phyloP scores from a whole-genome alignment of 768 basidiomycete genomes.

The Collybia sordida region DNA sequence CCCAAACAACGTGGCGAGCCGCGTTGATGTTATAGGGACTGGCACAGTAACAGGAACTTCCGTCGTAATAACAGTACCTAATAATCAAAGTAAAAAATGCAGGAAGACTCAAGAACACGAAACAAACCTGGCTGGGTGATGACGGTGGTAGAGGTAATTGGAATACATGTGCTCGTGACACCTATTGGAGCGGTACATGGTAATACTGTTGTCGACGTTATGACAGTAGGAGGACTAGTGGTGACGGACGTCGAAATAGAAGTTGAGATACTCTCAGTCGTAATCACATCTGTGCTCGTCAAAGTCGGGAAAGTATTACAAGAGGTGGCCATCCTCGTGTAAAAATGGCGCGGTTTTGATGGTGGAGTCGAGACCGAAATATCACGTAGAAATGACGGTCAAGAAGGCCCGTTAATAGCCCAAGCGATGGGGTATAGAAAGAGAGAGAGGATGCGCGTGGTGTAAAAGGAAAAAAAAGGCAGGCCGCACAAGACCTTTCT shows the following conservation, averaged over 20 bases:
- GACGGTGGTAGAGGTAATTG: constrained; percentile 11
- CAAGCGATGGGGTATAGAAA: neutral
- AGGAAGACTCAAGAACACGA: constrained; percentile 17
- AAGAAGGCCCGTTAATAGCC: constrained; percentile 9
- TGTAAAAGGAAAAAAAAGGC: constrained; percentile 2
- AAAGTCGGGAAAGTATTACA: constrained; percentile 43
- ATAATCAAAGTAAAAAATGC: neutral
- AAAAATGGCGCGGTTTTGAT: neutral
- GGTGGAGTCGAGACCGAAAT: neutral
- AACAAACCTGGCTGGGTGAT: constrained; percentile 23
- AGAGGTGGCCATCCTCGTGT: constrained; percentile 29
- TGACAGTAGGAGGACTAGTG: constrained; percentile 20
- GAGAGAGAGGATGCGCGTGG: constrained; percentile 6
- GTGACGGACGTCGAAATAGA: constrained; percentile 34
- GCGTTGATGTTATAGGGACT: constrained; percentile 27
- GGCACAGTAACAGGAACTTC: constrained; percentile 41
- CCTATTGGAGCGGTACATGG: constrained; percentile 13
- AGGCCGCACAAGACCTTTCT: constrained; percentile 12
- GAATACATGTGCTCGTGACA: constrained; percentile 7
- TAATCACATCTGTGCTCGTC: constrained; percentile 38
- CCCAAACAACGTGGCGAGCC: constrained; percentile 41
- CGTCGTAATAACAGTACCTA: constrained; percentile 23
- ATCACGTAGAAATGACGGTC: constrained; percentile 5
- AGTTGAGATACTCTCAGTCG: constrained; percentile 31
- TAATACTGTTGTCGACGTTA: constrained; percentile 18